Conservation (phyloP, 2,329 filamentous ascomycete genomes). For the Pyrenochaeta sp. region DNA sequence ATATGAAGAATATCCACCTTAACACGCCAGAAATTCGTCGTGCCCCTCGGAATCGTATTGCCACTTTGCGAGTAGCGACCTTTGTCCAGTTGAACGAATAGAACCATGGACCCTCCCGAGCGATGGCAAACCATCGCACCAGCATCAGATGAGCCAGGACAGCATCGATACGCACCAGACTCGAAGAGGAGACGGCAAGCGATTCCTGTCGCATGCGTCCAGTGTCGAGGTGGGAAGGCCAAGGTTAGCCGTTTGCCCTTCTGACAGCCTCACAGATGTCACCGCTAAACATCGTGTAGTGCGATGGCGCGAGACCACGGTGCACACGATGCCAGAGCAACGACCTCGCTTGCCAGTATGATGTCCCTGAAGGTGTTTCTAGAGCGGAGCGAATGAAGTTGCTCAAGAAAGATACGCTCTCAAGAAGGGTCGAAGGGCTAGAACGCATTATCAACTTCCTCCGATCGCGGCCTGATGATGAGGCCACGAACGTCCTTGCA, state of each 20-base stretch:
- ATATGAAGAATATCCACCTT: too few relatives aligned
- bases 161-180: constrained; percentile 26
- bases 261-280: background rate
- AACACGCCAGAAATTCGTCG: background rate
- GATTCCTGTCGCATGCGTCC: constrained; percentile 33
- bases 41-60: constrained; percentile 1
- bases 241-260: constrained; percentile 25
- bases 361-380: constrained; percentile 35
- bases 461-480: constrained; percentile 27
- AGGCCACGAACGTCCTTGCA: constrained; percentile 29
- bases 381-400: constrained; percentile 36
- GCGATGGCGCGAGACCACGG: constrained; percentile 30
- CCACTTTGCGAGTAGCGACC: constrained; percentile 3
- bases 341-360: constrained; percentile 28
- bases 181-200: constrained; percentile 28
- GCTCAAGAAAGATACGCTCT: constrained; percentile 28
- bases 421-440: constrained; percentile 26
- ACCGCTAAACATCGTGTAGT: constrained; percentile 18
- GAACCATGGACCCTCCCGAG: constrained; percentile 27
- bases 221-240: constrained; percentile 33
- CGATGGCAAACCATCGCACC: constrained; percentile 36
- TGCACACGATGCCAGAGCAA: constrained; percentile 32
- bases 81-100: background rate
- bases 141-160: constrained; percentile 30
- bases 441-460: constrained; percentile 29